phyloP scores from a whole-genome alignment of 352 stramenopile species.

The Phytophthora hibernalis region DNA sequence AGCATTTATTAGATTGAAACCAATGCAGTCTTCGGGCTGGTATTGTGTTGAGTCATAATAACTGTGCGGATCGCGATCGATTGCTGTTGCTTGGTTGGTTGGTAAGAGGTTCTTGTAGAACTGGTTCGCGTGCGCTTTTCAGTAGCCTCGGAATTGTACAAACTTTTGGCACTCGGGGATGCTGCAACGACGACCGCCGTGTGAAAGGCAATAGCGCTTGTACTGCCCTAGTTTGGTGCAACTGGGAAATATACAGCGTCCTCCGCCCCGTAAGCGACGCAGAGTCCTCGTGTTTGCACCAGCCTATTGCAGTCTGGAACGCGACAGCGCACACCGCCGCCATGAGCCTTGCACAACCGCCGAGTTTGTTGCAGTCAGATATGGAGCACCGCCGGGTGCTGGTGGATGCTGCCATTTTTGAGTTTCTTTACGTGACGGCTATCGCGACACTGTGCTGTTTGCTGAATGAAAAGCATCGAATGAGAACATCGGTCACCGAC shows the following conservation, averaged over 20 bases:
- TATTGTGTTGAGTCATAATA: conserved; percentile 37
- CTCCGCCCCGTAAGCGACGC: conserved; percentile 74
- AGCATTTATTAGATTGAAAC: conserved; percentile 38
- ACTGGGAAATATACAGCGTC: conserved; percentile 60
- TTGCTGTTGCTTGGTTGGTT: background rate
- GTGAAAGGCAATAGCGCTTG: conserved; percentile 73
- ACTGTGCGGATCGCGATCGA: conserved; percentile 9
- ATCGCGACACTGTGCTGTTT: background rate
- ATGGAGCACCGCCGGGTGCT: conserved; percentile 46
- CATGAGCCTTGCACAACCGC: conserved; percentile 78
- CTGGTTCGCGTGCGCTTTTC: conserved; percentile 71
- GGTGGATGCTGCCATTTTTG: conserved; percentile 10
- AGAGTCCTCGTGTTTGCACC: conserved; percentile 69
- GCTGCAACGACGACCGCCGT: conserved; percentile 67
- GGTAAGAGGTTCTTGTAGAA: background rate
- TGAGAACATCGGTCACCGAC: background rate
- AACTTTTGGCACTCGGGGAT: conserved; percentile 76
- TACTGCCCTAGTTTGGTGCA: conserved; percentile 74
- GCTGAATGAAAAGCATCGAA: background rate
- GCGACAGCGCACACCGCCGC: conserved; percentile 76
- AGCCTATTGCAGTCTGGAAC: conserved; percentile 70
- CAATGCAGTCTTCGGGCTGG: conserved; percentile 32
- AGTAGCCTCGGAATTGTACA: conserved; percentile 73
- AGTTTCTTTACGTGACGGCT: background rate
- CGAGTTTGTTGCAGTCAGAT: conserved; percentile 62